Evolutionary conservation across 2,329 filamentous ascomycete species (phyloP), one percentile per base, ranked within the genome.

Genomic region (Aspergillus brasiliensis): DNA sequence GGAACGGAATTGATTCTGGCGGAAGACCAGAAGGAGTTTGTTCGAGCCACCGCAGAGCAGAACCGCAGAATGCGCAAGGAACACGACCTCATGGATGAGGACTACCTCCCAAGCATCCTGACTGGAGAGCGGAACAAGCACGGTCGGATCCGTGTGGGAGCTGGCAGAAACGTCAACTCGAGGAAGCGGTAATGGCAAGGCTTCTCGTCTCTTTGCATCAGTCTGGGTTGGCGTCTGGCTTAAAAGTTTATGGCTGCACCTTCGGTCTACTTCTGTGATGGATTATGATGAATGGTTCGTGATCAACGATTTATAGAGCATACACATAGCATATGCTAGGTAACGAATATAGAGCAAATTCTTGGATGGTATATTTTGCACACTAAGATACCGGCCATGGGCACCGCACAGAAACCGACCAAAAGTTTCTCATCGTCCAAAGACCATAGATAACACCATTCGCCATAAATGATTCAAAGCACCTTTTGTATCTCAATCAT

Each of bases 11-110:
- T 99, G 65, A 91, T 99, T 56, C 80, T 99, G 8, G 88, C 92
- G 0, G 94, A 97, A 78, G 95, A 99, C 74, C 95, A 99, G 81
- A 97, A 96, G 80, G 95, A 99, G 80, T 98, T 91, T 75, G 75
- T 85, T 44, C 82, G 84, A 64, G 88, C 88, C 56, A 75, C 85
- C 15, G 84, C 83, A 3, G 84, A 88, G 67, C 85, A 90, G 72
- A 85, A 84, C 68, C 86, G 89, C 68, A 70, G 71, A 42, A 69
- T 70, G 47, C 81, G 80, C 56, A 88, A 88, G 71, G 86, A 91
- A 73, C 88, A 86, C 71, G 92, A 97, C 77, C 78, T 97, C 58
- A 96, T 98, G 94, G 94, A 98, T 72, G 89, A 96, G 72, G 94
- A 99, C 77, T 96, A 93, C 74, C 77, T 98, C 64, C 95, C 95